Evolutionary conservation across 306 rosid species (phyloP), one percentile per base, ranked within the genome.

Genomic region (Delonix regia): DNA sequence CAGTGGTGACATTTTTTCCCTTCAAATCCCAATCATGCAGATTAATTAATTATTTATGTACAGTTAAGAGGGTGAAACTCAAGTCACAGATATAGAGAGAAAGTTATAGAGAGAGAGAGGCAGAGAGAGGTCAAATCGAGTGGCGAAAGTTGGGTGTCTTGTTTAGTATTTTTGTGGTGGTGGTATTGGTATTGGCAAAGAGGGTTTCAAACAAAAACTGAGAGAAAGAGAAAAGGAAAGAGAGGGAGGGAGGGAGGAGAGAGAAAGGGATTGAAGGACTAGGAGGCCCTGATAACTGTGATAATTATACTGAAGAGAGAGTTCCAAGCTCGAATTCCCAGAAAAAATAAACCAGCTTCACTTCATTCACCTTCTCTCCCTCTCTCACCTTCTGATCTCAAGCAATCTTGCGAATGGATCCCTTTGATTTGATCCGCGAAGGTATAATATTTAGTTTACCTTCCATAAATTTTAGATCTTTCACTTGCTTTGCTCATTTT

Each of bases 381-480:
- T 10, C 74, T 69, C n/a, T 48, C 25, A 60, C 65, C 42, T 6
- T 57, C 78, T 77, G 65, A 83, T 80, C 85, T 88, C 64, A 55
- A 71, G 80, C 72, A n/a, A 73, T 73, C 63, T 73, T 63, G 47
- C 80, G 55, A 28, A 95, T 95, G 99, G 98, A 88, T 89, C 87
- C 95, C 67, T 88, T 88, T 76, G 92, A 91, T 87, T 91, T 91
- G 92, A 79, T 95, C 81, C 93, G 97, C n/a, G 87, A 90, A 90
- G 98, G 98, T 94, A 78, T 71, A 59, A 1, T 19, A 25, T 24
- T 78, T 4, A 28, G 76, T 25, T 14, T 44, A 16, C 25, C 64
- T 69, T 69, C 28, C 42, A 18, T 71, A 4, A 34, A 57, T 76
- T 38, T 51, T 72, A 81, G 92, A 94, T 83, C 92, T 89, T 83